Evolutionary conservation across 495 filamentous ascomycete species (phyloP), one percentile per base, ranked within the genome.

Genomic region (Endocarpon pusillum): DNA sequence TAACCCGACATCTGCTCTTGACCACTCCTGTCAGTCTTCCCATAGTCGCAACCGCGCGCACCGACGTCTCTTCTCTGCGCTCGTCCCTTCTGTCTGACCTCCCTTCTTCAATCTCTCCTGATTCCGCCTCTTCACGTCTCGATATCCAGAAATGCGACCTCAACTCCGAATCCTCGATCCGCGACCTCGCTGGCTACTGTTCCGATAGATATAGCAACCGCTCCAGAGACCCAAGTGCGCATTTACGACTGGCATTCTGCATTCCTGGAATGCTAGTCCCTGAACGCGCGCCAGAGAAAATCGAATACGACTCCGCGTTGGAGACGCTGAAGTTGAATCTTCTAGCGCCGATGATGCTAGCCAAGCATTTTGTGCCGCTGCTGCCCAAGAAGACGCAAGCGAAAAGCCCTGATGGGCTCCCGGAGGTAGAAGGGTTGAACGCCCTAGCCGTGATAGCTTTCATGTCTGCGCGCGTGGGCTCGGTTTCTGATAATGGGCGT

Each of bases 391-490:
- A 65, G 47, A 41, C 58, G 38, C 45, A 51, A 37, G 3, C 40
- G 39, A 1, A 47, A 24, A n/a, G 57, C 54, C 23, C 34, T 39
- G 8, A 29, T 37, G 1, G 12, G 19, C 14, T 21, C 1, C 9
- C 35, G 2, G 20, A 39, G 4, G 19, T 40, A 8, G 5, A 27
- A 4, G 16, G 17, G 1, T 27, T 57, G 7, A 31, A 37, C 0
- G 61, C 53, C 0, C 35, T 40, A 3, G 73, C 78, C 0, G 64
- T 74, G 7, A 78, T 77, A 52, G 64, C 72, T 8, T 68, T 66
- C 38, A 77, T 84, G 66, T 72, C 75, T 2, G 83, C 81, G 0
- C 69, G 83, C 6, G 78, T 91, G 0, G 84, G 82, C 2, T 75
- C 66, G 3, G 75, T 75, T 2, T 57, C 62, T 3, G 81, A 87